Evolutionary conservation across 176 grass and related monocot genomes (phyloP).

Genomic region (Lolium perenne): DNA sequence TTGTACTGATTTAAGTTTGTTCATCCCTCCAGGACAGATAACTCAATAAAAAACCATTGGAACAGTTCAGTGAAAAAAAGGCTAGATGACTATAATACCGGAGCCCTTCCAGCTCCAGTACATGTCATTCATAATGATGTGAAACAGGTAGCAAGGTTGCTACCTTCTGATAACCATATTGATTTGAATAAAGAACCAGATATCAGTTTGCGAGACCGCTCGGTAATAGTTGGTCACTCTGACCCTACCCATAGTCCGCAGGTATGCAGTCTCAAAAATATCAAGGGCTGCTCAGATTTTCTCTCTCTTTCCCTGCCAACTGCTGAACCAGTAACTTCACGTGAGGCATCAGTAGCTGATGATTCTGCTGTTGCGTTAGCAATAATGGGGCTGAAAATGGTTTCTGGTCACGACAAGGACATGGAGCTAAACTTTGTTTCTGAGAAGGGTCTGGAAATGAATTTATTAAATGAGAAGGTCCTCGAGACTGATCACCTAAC

Average conservation of each 20-base stretch:
- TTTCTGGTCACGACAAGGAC: slow-evolving; percentile 32
- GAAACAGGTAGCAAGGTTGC: slow-evolving; percentile 31
- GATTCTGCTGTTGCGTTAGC: slow-evolving; percentile 40
- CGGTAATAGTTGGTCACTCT: slow-evolving; percentile 39
- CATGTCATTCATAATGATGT: slow-evolving; percentile 37
- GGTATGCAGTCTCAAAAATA: slow-evolving; percentile 39
- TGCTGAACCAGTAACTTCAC: slow-evolving; percentile 42
- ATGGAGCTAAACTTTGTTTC: slow-evolving; percentile 34
- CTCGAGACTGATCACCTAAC: background rate
- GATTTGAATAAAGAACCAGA: slow-evolving; percentile 53
- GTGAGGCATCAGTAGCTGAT: slow-evolving; percentile 27
- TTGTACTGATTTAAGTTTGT: slow-evolving; percentile 37
- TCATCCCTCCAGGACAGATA: slow-evolving; percentile 80
- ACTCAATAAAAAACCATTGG: slow-evolving; percentile 99
- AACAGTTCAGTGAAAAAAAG: slow-evolving; percentile 92
- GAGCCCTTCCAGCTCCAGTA: slow-evolving; percentile 37
- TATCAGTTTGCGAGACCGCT: slow-evolving; percentile 1
- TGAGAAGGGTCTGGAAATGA: slow-evolving; percentile 20
- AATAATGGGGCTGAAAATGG: slow-evolving; percentile 35
- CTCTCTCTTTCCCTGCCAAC: slow-evolving; percentile 46
- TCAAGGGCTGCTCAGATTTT: slow-evolving; percentile 48
- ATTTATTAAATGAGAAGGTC: slow-evolving; percentile 2
- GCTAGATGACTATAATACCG: slow-evolving; percentile 53
- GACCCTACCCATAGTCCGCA: slow-evolving; percentile 31
- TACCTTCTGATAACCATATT: slow-evolving; percentile 36